Base-by-base conservation (phyloP, 176 grass and related monocot genomes). In the Ensete glaucum region DNA sequence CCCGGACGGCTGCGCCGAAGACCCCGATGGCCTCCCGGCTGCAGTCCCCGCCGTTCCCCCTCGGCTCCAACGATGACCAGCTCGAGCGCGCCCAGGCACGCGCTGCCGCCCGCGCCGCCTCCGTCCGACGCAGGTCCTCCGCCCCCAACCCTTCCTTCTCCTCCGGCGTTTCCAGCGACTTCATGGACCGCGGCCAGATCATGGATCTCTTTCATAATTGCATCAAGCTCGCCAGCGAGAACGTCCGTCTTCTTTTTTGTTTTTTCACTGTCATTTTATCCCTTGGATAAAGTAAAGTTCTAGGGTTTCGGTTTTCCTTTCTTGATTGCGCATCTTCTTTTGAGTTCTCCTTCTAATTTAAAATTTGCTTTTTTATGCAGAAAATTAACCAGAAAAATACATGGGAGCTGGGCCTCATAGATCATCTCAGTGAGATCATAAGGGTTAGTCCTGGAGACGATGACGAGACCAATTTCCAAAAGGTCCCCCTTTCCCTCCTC, bases 311-410 rank as follows among this genome's bases (percentile, higher is more conserved):
- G 17, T 20, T 62, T 62, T 62, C 34, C 34, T 20, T 62, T 20
- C 17, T 62, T 12, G 57, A 2, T n/a, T 19, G 1, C 17, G n/a
- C 55, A n/a, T 60, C n/a, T 60, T 17, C 55, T 60, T 60, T n/a
- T 8, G 63, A 65, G 21, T 21, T 13, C 6, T 20, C 26, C 23
- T 12, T 65, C 14, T 71, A 20, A 52, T 14, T 71, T n/a, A 29
- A 56, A 10, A 74, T 43, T 17, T 56, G 8, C 3, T 74, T 1
- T 48, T 67, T 52, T 73, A 22, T 67, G 76, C 86, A 98, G 95
- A 98, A 98, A 79, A 94, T 98, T 25, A 98, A 94, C 81, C 90
- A 98, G 73, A 98, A 94, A 83, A 98, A 98, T 62, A 98, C 95
- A 29, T 98, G 95, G 95, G 95, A 94, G 73, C 76, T 94, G 59